Conservation (phyloP, 352 stramenopile genomes). For the Globisporangium heterothallicum region DNA sequence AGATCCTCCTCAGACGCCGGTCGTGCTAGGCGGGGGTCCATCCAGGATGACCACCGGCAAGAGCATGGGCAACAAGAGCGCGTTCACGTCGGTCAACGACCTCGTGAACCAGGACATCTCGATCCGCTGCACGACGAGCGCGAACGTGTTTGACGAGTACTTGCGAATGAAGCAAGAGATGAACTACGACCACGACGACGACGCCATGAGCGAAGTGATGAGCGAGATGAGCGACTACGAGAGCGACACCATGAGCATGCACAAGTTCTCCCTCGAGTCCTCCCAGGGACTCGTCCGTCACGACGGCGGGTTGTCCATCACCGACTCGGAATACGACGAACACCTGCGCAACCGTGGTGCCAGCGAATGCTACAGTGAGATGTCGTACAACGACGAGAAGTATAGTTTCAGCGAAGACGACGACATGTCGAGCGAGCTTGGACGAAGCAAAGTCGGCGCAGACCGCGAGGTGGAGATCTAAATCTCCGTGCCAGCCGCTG, state of each 20-base stretch:
- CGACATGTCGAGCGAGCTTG: constrained; percentile 21
- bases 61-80: constrained; percentile 25
- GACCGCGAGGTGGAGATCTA: constrained; percentile 72
- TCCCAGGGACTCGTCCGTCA: constrained; percentile 20
- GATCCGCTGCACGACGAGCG: constrained; percentile 39
- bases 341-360: constrained; percentile 39
- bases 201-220: constrained; percentile 39
- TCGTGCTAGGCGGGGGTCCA: constrained; percentile 37
- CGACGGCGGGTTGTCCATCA: constrained; percentile 46
- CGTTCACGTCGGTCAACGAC: constrained; percentile 46
- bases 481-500: no score
- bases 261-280: constrained; percentile 55
- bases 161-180: constrained; percentile 77
- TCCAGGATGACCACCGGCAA: constrained; percentile 15
- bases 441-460: constrained; percentile 19
- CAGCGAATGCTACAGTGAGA: constrained; percentile 72
- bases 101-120: constrained; percentile 47
- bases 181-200: constrained; percentile 44
- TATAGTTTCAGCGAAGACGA: constrained; percentile 65
- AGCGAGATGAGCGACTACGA: constrained; percentile 65
- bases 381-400: constrained; percentile 82
- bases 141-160: constrained; percentile 71
- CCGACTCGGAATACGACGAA: constrained; percentile 64
- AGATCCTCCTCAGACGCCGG: constrained; percentile 34
- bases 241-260: constrained; percentile 38